A percentile compares a stretch with the other conserved stretches of the same genome.
phyloP scores from a whole-genome alignment of 441 rosid species.

The Populus hybrid region DNA sequence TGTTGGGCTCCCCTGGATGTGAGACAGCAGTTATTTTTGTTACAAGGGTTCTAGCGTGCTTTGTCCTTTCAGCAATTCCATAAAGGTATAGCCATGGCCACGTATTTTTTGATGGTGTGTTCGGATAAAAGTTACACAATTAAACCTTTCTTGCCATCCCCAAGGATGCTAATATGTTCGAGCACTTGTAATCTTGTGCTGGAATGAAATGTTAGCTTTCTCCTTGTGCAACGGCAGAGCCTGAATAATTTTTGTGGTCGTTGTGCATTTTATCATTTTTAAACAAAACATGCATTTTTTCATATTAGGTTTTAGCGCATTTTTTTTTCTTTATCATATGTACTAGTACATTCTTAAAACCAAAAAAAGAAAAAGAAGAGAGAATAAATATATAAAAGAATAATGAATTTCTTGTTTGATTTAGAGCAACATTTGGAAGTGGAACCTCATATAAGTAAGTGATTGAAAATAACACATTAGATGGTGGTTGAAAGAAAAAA shows the following conservation, averaged over 20 bases:
- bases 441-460: not conserved
- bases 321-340: not conserved
- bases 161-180: not conserved
- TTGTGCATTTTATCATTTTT: not conserved
- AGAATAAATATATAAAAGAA: not conserved
- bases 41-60: not conserved
- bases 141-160: no score
- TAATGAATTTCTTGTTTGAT: not conserved
- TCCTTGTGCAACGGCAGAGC: not conserved
- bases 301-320: not conserved
- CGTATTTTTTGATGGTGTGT: not conserved
- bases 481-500: not conserved
- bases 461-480: not conserved
- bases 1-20: not conserved
- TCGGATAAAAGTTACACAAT: not conserved
- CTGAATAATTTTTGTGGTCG: not conserved
- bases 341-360: not conserved
- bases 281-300: not conserved
- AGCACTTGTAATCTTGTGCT: not conserved
- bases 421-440: not conserved
- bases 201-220: not conserved
- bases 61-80: not conserved
- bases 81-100: not conserved
- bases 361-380: no score
- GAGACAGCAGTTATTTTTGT: not conserved